Base-by-base conservation (phyloP, 805 yeast genomes). In the Gaillardinia entomophila region DNA sequence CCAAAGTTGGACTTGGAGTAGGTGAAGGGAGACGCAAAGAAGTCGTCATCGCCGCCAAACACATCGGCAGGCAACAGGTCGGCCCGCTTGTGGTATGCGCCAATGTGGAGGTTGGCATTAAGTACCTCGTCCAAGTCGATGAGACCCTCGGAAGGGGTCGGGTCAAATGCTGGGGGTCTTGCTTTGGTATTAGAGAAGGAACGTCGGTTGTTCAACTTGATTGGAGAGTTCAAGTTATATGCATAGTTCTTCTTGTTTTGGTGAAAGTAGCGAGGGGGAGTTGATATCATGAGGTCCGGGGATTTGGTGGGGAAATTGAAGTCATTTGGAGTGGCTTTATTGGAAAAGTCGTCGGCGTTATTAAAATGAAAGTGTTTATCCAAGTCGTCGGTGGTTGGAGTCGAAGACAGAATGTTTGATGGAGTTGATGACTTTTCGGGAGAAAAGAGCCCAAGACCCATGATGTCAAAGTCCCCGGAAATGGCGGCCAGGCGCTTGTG, bases 401-500 rank as follows among this genome's bases (percentile, higher is more conserved):
- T 32, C 11, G 36, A 26, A 1, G 32, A 30, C 16, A 28, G 40
- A 23, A 34, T 26, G 31, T 22, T 13, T n/a, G 19, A 26, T 20
- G 16, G 24, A 16, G 26, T 27, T 8, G 30, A n/a, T n/a, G n/a
- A n/a, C n/a, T n/a, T n/a, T n/a, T 56, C 50, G 3, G 62, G 57
- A 4, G 61, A 53, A 32, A 60, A 59, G 24, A 62, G 40, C 2
- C 68, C 68, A 24, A 61, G 41, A 5, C 68, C 70, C 31, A 51
- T 45, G 6, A 51, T 49, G 45, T 83, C 92, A 51, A 85, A 82
- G 52, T 87, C 95, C 3, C 92, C 92, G 6, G 92, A 82, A 5
- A 87, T 80, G 0, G 95, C 95, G 15, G 90, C 88, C 0, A 95
- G 86, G 32, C 96, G 64, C 48, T 85, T 75, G 49, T 87, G 96